Evolutionary conservation across 768 basidiomycete genomes (phyloP), one percentile per base, ranked within the genome.

Genomic region (Holtermanniella nyarrowii): DNA sequence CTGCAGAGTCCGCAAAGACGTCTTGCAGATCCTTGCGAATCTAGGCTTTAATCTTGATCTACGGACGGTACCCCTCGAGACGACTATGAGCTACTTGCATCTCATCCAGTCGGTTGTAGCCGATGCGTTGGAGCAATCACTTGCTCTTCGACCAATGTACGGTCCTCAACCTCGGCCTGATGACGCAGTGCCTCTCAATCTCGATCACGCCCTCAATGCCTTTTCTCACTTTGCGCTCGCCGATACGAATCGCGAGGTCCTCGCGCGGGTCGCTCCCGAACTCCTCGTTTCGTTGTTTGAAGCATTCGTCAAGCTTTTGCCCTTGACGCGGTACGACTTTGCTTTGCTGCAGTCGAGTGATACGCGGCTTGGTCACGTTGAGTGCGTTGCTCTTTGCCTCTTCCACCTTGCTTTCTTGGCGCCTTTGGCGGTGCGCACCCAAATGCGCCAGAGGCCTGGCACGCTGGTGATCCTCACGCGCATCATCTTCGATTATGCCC

Each of bases 371-470:
- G 80, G 81, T 40, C 85, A 87, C 69, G 72, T 86, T 56, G 86
- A 91, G 75, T 85, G 85, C 59, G 74, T 77, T 48, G 76, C 85
- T 43, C 80, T 90, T 76, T 79, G 80, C n/a, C 78, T 95, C 40
- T 96, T 95, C 73, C 83, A 83, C 31, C 74, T 96, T 56, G 80
- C 83, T 21, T 96, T 89, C 76, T 75, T 91, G 49, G 80, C 88
- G 2, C 79, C 88, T 1, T 82, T 83, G 3, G 76, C 78, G 23
- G 65, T 91, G 56, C 89, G 91, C 73, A 75, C 77, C 49, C 78
- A 73, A 55, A 77, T 89, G 58, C 85, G 86, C 60, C 68, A 79
- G 46, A 73, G 73, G 39, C 76, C 90, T 24, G 83, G 83, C 26
- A 82, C 86, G 68, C 77, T 80, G 47, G 76, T 76, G 42, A 76